Base-by-base conservation (phyloP, 2,329 filamentous ascomycete genomes). In the Penicillium glabrum region DNA sequence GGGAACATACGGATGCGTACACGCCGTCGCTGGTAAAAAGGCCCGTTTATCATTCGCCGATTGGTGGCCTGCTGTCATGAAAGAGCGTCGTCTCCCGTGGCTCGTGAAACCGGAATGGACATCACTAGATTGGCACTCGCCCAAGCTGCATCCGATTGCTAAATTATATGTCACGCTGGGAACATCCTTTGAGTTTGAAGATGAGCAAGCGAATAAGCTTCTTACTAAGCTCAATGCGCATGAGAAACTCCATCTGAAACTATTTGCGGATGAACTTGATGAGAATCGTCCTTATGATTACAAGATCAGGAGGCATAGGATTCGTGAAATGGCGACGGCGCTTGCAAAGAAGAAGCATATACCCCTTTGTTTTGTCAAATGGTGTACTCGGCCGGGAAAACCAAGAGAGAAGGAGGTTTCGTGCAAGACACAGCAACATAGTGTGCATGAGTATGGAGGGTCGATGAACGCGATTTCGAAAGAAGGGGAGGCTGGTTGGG, bases 1-100 rank as follows among this genome's bases (percentile, higher is more conserved):
- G 26, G 51, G 51, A 9, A 46, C 54, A 1, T 19, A 26, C 11
- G 54, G 49, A 7, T 37, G 33, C 21, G 50, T 53, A n/a, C 54
- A 57, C 29, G 49, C 49, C 24, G 54, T 57, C 14, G 47, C 45
- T 21, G 52, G 52, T 19, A 51, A 29, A 13, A 31, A 16, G 3
- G 48, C 37, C 4, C 48, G 33, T 11, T 24, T 24, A 24, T 14
- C 21, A 16, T 43, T 51, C 19, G 21, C 14, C 19, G 23, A 24
- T n/a, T 41, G 33, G 37, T 51, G 48, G 48, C 11, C 16, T 8
- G 33, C 23, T 5, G 23, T 23, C 9, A 29, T 29, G 27, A 41
- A 43, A 23, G 23, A 35, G n/a, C 48, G 48, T 11, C 48, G 48
- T 27, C 37, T 41, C 7, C 47, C 47, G 14, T 51, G 48, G 48